Base-by-base conservation (phyloP, 257 asterid species). In the Solanum gracilifrons region DNA sequence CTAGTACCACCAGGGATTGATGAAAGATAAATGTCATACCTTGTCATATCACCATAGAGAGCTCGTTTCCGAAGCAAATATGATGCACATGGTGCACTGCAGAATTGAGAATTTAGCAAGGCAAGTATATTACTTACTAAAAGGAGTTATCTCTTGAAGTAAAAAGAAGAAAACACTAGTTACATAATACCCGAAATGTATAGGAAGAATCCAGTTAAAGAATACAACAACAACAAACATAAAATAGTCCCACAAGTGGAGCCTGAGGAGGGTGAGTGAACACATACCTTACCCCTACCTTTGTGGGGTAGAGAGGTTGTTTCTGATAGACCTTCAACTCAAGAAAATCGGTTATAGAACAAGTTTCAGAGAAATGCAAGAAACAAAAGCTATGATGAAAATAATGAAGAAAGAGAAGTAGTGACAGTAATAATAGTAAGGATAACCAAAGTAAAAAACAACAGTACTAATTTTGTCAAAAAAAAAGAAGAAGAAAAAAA, bases 61-160 rank as follows among this genome's bases (percentile, higher is more conserved):
- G 99, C 99, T 87, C 99, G 92, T 88, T 92, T 97, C 66, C 99
- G 98, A 39, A 96, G 99, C 98, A 97, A 89, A 89, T 97, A 97
- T 39, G 99, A 97, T 71, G 91, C 99, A 88, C 99, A 97, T 13
- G 99, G 99, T 37, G 90, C 99, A 89, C 99, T 97, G 98, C 76
- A 88, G 25, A 87, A 85, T 85, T 25, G 33, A 87, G 86, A 89
- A 27, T 29, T 46, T 82, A 27, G 39, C 10, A 18, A 80, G 16
- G 29, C 20, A 80, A 48, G 12, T 80, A 80, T 31, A 29, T 46
- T 29, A 48, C 85, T 29, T 46, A 43, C 29, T 46, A 80, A 46
- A 80, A 29, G 41, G 68, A 80, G 18, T 48, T 80, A 13, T 46
- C 23, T 48, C 18, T 48, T 80, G 9, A 80, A 80, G 85, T 48